Evolutionary conservation across 768 basidiomycete species (phyloP), one percentile per base, ranked within the genome.

Genomic region (Suillus plorans): DNA sequence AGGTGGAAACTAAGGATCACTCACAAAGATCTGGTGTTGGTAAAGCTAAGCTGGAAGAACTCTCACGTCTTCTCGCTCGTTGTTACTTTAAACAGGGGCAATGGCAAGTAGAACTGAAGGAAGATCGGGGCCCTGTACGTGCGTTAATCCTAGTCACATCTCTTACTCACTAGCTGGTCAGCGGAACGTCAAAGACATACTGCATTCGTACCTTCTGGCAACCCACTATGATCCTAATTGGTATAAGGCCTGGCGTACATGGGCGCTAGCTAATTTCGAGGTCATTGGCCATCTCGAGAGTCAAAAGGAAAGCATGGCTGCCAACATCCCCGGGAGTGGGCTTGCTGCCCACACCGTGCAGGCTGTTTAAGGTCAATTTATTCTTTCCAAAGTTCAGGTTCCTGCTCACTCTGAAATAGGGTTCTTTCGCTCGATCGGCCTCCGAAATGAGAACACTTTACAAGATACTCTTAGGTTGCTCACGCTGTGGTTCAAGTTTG

Each of bases 211-310:
- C 77, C 82, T 85, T 60, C 82, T 90, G 37, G 93, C 97, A 0
- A 99, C 97, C 2, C 89, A 91, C 70, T 93, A 93, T 68, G 97
- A 99, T 74, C 87, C 91, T 5, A 82, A 84, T n/a, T 99, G 97
- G 97, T 98, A 98, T 78, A 98, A 99, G 74, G 97, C 97, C 20
- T 99, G 96, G 96, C 97, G 99, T 72, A 95, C 94, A 1, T 99
- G 95, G 95, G 97, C 97, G 2, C 81, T 99, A 61, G 91, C 95
- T 4, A 98, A 98, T 76, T 96, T 97, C 68, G 95, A 98, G 63
- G 94, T 98, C 67, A 88, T 99, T 66, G 83, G 85, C 34, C 86
- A 90, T 70, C 80, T 97, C 70, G 95, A 97, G 74, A 84, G 79
- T 50, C 87, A 87, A 70, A 79, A 76, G 39, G 85, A 87, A 66